Base-by-base conservation (phyloP, 192 early-diverging fungal species). In the Coemansia sp. region DNA sequence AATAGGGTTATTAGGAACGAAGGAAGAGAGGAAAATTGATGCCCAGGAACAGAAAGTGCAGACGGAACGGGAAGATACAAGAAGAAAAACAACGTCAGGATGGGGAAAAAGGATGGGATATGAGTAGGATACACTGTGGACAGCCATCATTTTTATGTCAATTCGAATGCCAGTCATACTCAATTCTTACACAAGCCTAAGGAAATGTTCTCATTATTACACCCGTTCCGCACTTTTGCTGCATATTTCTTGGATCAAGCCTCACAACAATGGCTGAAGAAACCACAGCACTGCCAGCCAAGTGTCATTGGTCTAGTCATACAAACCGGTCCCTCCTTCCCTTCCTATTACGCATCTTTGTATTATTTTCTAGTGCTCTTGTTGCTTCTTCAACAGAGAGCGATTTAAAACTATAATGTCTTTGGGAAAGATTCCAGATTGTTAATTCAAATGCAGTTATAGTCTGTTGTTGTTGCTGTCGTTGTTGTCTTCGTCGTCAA, bases 101-200 rank as follows among this genome's bases (percentile, higher is more conserved):
- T 26, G 67, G 61, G 48, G 3, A 62, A 68, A 19, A 51, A 52
- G 45, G 49, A 51, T 42, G 41, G 65, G 54, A 49, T 41, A 39
- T 6, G 26, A 32, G 46, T 13, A 6, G 59, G 48, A 48, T 26
- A 26, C 21, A 40, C 11, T 36, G 62, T 4, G 21, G 41, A 42
- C n/a, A 41, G 22, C 9, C 15, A 54, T 54, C 26, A 22, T 54
- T 54, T 54, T 26, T 54, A 54, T 32, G 32, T 32, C 32, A 32
- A 32, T 32, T 32, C 32, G 32, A 32, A 32, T 32, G 3, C 32
- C 32, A 32, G 32, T 32, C 32, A 32, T 32, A 32, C 26, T 26
- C 26, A 26, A 26, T 26, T 26, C 26, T 26, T 26, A 26, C 26
- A 26, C 26, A 26, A 26, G 26, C 26, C 26, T 26, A 26, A 26